A percentile compares a stretch with the other conserved stretches of the same genome.
These are phyloP conservation scores for Stropharia rugosoannulata DNA, from an alignment of 768 basidiomycete genomes.

Conservation along the genomic window DNA sequence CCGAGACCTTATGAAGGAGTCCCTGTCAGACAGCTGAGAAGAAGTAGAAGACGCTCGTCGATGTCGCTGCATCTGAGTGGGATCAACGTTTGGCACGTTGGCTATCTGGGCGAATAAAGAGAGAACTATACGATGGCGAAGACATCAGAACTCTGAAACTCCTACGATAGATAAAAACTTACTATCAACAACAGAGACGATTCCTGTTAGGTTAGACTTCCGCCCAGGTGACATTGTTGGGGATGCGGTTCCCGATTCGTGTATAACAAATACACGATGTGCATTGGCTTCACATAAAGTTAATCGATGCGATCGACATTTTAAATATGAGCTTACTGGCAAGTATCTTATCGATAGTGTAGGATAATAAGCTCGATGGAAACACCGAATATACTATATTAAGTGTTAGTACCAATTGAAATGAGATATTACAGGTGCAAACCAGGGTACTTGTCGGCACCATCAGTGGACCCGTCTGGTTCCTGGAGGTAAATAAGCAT, in stretches of 20 bases:
- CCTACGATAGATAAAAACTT: slow-evolving; percentile 21
- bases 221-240: slow-evolving; percentile 41
- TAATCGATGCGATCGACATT: neutral
- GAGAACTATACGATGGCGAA: slow-evolving; percentile 46
- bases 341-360: slow-evolving; percentile 77
- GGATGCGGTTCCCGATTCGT: slow-evolving; percentile 55
- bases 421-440: slow-evolving; percentile 2
- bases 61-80: slow-evolving; percentile 75
- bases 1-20: slow-evolving; percentile 35
- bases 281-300: slow-evolving; percentile 55
- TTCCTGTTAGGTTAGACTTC: slow-evolving; percentile 58
- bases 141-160: neutral
- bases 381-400: slow-evolving; percentile 71
- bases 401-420: slow-evolving; percentile 1
- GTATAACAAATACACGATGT: slow-evolving; percentile 77
- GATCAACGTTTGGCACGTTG: slow-evolving; percentile 73
- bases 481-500: slow-evolving; percentile 35
- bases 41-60: slow-evolving; percentile 77
- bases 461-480: slow-evolving; percentile 76
- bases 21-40: slow-evolving; percentile 47
- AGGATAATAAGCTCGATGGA: slow-evolving; percentile 60
- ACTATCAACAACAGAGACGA: slow-evolving; percentile 87
- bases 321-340: slow-evolving; percentile 57
- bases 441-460: slow-evolving; percentile 80
- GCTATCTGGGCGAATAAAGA: slow-evolving; percentile 78